Evolutionary conservation across 1,284 basidiomycete genomes (phyloP), one percentile per base, ranked within the genome.

Genomic region (Schizophyllum commune): DNA sequence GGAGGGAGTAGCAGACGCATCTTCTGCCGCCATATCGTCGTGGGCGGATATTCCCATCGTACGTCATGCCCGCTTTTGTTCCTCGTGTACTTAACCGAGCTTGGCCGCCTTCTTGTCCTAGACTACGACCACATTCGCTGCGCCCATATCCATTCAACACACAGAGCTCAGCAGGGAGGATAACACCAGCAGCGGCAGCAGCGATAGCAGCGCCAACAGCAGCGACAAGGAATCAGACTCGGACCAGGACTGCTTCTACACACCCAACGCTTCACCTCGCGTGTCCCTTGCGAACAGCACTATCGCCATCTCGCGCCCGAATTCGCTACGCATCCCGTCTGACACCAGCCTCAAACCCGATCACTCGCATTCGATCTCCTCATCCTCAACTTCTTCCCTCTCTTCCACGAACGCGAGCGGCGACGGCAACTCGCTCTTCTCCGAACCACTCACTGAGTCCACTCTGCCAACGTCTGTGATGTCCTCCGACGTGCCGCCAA

Each of bases 221-320:
- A 27, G 53, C 27, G 53, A 27, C 53, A 19, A 21, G 19, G 53
- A 27, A 4, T 55, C 53, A 33, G 56, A 60, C 52, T 56, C 39
- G 15, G 57, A 55, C 32, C 34, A 19, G 5, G 64, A 65, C 58
- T 47, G 59, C 11, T 64, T 64, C 58, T 64, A 65, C 47, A 65
- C 65, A n/a, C 65, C 63, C 2, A 58, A 59, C 56, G 60, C 63
- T 15, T 65, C 63, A 4, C 53, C 53, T 27, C 19, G 20, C 19
- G 53, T 27, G 6, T 55, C 53, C 11, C 53, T 55, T 13, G 27
- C 53, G 9, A 55, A 55, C 27, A 55, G 27, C 53, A 55, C 53
- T 21, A 21, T 27, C 27, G 9, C 53, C 19, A 55, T 55, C 27
- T 55, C 27, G 20, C 53, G 20, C 19, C 19, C 19, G 27, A 15